Evolutionary conservation across 1,139 yeast genomes (phyloP).

Genomic region (Hemisphaericaspora subhashii): DNA sequence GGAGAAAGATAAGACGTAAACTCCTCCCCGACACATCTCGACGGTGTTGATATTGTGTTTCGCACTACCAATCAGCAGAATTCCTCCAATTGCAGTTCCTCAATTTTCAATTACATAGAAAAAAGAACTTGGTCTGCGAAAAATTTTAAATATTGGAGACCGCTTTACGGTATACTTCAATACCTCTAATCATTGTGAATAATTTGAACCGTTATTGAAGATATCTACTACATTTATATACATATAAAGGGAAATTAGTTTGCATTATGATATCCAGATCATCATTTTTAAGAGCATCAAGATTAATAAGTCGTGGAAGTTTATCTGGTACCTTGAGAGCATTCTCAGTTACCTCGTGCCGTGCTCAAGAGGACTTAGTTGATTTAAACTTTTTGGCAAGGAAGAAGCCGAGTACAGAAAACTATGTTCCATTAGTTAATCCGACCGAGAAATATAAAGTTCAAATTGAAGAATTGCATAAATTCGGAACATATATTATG

Average conservation of each 20-base stretch:
- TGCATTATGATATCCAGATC: slow-evolving; percentile 9
- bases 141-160: neutral
- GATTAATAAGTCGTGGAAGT: slow-evolving; percentile 2
- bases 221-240: too few species aligned
- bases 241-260: too few species aligned
- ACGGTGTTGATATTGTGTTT: slow-evolving; percentile 2
- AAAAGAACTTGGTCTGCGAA: neutral
- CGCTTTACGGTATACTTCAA: too few species aligned
- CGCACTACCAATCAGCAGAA: neutral
- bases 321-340: slow-evolving; percentile 7
- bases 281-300: slow-evolving; percentile 6
- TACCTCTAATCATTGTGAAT: too few species aligned
- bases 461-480: slow-evolving; percentile 73
- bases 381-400: slow-evolving; percentile 43
- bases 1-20: too few species aligned
- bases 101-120: slow-evolving; percentile 6
- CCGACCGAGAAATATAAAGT: slow-evolving; percentile 77
- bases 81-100: slow-evolving; percentile 9
- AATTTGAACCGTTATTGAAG: too few species aligned
- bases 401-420: slow-evolving; percentile 32
- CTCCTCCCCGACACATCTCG: too few species aligned
- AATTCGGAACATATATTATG: slow-evolving; percentile 79
- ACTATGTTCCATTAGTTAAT: slow-evolving; percentile 61
- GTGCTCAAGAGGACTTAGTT: slow-evolving; percentile 31
- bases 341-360: slow-evolving; percentile 12